Conservation (phyloP, 2,329 filamentous ascomycete species). For the Hirsutella thompsonii region DNA sequence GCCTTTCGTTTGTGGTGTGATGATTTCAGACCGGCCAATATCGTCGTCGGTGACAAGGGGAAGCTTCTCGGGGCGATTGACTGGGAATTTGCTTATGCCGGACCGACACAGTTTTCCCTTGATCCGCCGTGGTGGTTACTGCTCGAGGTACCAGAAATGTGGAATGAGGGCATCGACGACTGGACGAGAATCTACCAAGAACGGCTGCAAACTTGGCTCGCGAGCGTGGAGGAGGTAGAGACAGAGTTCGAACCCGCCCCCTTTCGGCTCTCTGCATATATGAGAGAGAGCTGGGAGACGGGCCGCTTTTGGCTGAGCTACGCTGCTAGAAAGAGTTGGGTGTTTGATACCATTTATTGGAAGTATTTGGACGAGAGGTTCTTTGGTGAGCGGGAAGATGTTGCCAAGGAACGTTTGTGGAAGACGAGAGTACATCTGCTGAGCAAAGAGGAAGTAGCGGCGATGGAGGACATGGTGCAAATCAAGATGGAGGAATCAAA, state of each 20-base stretch:
- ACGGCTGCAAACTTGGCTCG: background rate
- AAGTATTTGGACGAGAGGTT: conserved; percentile 19
- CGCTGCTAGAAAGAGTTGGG: conserved; percentile 22
- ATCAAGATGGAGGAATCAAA: conserved; percentile 10
- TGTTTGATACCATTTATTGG: conserved; percentile 23
- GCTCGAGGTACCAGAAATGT: conserved; percentile 17
- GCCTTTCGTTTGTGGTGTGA: background rate
- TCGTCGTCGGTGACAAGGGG: background rate
- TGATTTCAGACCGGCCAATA: background rate
- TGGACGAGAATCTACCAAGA: background rate
- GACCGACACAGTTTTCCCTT: conserved; percentile 18
- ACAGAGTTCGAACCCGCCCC: background rate
- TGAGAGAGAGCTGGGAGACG: conserved; percentile 23
- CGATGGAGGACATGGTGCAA: conserved; percentile 17
- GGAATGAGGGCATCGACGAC: conserved; percentile 12
- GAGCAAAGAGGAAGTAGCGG: conserved; percentile 8
- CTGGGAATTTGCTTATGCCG: conserved; percentile 25
- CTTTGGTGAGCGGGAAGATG: conserved; percentile 10
- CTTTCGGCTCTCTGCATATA: conserved; percentile 4
- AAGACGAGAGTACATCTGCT: background rate
- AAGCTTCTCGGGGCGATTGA: conserved; percentile 18
- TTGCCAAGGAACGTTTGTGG: conserved; percentile 6
- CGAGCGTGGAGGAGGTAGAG: background rate
- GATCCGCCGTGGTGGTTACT: conserved; percentile 27
- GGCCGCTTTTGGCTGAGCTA: conserved; percentile 20